These are phyloP conservation scores for Hansenula sp. DNA, from an alignment of 1,139 yeast genomes.

Conservation along the genomic window DNA sequence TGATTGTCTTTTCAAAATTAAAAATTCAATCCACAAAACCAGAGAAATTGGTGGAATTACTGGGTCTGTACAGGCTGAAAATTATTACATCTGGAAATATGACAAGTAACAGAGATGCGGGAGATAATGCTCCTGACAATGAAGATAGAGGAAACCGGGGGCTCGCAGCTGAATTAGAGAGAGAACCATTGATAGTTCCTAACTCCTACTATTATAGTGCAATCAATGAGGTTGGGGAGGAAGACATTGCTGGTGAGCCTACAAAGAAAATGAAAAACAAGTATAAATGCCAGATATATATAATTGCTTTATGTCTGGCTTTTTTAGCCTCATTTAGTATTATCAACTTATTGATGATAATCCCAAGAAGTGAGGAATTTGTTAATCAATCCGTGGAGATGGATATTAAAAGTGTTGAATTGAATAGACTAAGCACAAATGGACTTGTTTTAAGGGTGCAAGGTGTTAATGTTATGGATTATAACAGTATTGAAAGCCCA, in stretches of 20 bases:
- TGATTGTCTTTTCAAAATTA: too few species aligned
- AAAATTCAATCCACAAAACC: too few species aligned
- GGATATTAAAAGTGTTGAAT: conserved; percentile 26
- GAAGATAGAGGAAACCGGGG: too few species aligned
- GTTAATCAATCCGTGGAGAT: conserved; percentile 27
- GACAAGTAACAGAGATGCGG: too few species aligned
- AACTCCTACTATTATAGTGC: too few species aligned
- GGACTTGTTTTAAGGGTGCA: conserved; percentile 28
- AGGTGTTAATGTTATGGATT: conserved; percentile 28
- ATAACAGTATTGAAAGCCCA: conserved; percentile 23
- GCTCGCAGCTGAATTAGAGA: too few species aligned
- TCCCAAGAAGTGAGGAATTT: conserved; percentile 26
- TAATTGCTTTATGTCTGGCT: conserved; percentile 18
- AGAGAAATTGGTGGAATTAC: too few species aligned
- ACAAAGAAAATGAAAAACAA: neutral
- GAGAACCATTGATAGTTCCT: too few species aligned
- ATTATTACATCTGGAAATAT: too few species aligned
- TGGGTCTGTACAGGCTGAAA: too few species aligned
- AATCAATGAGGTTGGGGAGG: neutral
- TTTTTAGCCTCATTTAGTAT: conserved; percentile 12
- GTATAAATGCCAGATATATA: conserved; percentile 11
- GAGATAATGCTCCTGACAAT: too few species aligned
- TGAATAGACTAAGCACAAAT: conserved; percentile 25
- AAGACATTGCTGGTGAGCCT: neutral
- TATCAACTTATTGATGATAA: conserved; percentile 8